Evolutionary conservation across 2,329 filamentous ascomycete genomes (phyloP).

Genomic region (Amesomyces nigricolor): DNA sequence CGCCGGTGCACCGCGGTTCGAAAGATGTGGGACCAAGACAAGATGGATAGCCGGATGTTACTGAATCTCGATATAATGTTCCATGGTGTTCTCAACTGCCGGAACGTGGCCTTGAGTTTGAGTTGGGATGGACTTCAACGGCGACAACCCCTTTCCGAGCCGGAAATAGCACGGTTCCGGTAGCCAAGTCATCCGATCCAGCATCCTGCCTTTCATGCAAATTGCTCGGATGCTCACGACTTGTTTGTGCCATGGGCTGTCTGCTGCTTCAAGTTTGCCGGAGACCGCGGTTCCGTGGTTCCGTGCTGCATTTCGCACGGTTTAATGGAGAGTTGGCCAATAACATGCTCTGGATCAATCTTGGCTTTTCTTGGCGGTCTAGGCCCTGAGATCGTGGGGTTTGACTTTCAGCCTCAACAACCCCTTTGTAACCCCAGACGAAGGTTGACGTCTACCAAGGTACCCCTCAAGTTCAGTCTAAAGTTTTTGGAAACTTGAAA

Average conservation of each 20-base stretch:
- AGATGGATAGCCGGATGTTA: too few species aligned
- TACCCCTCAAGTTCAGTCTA: not conserved
- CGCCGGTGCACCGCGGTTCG: too few species aligned
- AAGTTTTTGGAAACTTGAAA: conserved; percentile 1
- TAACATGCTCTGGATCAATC: not conserved
- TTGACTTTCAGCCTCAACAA: conserved; percentile 8
- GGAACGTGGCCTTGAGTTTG: too few species aligned
- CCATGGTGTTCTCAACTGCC: too few species aligned
- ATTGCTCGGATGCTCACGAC: not conserved
- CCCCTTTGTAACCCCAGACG: not conserved
- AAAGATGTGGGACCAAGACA: too few species aligned
- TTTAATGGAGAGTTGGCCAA: conserved; percentile 10
- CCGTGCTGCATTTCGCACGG: conserved; percentile 16
- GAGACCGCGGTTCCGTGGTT: conserved; percentile 14
- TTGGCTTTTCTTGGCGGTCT: conserved; percentile 15
- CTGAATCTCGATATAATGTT: too few species aligned
- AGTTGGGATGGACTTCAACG: too few species aligned
- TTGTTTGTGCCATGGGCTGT: conserved; percentile 9
- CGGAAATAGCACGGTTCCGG: conserved; percentile 18
- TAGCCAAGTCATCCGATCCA: not conserved
- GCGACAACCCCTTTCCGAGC: not conserved
- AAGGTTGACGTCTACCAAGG: conserved; percentile 10
- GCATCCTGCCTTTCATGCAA: not conserved
- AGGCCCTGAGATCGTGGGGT: not conserved
- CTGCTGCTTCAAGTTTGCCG: conserved; percentile 17